These are phyloP conservation scores for Firmiana major DNA, from an alignment of 345 rosid species.

Conservation along the genomic window DNA sequence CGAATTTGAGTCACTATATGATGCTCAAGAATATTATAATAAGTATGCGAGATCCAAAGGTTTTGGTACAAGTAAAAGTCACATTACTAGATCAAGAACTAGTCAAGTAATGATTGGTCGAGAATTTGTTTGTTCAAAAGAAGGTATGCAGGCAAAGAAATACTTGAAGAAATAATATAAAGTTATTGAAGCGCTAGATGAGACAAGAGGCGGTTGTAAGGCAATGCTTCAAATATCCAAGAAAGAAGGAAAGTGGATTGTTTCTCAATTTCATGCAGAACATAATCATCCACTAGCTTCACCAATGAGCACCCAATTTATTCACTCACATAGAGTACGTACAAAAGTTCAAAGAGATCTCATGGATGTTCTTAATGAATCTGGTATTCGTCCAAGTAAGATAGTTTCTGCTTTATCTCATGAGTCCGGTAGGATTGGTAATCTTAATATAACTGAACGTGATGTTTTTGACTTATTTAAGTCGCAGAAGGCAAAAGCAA, in stretches of 20 bases:
- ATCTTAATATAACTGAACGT: neutral
- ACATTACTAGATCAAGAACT: no score
- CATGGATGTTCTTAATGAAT: neutral
- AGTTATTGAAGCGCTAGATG: no score
- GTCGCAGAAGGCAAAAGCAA: neutral
- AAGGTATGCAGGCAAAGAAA: no score
- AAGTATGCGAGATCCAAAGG: no score
- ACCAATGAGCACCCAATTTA: neutral
- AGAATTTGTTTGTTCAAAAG: no score
- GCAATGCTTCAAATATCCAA: neutral
- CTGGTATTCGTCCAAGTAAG: neutral
- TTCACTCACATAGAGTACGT: neutral
- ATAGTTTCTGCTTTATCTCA: neutral
- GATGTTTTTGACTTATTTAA: neutral
- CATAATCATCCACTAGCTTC: neutral
- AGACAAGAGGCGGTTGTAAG: neutral
- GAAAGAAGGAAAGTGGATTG: neutral
- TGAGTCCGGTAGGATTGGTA: neutral
- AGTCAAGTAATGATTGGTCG: no score
- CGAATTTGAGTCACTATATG: no score
- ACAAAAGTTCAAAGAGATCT: neutral
- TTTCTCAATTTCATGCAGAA: neutral
- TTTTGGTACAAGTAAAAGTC: no score
- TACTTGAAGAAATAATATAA: no score
- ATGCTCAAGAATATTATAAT: no score